Conservation (phyloP, 2,329 filamentous ascomycete species). For the Pyrenophora teres region DNA sequence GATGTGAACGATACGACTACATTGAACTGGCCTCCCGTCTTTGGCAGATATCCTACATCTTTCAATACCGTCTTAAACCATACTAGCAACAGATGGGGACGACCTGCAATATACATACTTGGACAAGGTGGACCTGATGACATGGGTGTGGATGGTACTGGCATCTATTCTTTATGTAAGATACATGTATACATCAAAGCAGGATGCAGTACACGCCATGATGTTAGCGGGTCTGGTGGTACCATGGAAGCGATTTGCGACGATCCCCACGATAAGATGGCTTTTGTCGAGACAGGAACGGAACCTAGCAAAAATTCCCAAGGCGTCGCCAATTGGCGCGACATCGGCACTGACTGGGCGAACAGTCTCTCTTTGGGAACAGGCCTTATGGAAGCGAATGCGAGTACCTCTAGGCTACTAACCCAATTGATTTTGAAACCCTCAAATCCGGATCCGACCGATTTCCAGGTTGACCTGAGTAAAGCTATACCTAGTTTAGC, state of each 20-base stretch:
- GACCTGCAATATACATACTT: conserved; percentile 69
- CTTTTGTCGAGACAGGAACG: conserved; percentile 58
- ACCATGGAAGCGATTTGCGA: conserved; percentile 66
- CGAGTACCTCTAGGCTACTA: conserved; percentile 52
- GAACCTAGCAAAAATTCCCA: conserved; percentile 60
- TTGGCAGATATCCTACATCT: conserved; percentile 58
- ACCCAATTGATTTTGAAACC: conserved; percentile 51
- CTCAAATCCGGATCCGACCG: conserved; percentile 11
- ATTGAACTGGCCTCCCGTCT: conserved; percentile 50
- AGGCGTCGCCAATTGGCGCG: conserved; percentile 49
- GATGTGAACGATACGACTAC: conserved; percentile 55
- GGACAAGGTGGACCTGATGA: conserved; percentile 41
- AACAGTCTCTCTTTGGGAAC: conserved; percentile 51
- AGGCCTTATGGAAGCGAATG: conserved; percentile 50
- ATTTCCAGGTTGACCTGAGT: conserved; percentile 50
- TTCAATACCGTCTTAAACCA: conserved; percentile 65
- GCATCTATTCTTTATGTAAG: conserved; percentile 68
- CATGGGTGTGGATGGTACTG: conserved; percentile 24
- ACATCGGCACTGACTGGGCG: conserved; percentile 51
- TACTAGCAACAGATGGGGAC: conserved; percentile 40
- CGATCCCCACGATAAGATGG: conserved; percentile 57
- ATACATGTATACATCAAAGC: conserved; percentile 67
- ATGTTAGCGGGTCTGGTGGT: conserved; percentile 58
- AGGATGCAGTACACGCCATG: conserved; percentile 66
- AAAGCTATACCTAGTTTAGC: conserved; percentile 67